Evolutionary conservation across 352 stramenopile species (phyloP).

Genomic region (Pythium dissotocum): DNA sequence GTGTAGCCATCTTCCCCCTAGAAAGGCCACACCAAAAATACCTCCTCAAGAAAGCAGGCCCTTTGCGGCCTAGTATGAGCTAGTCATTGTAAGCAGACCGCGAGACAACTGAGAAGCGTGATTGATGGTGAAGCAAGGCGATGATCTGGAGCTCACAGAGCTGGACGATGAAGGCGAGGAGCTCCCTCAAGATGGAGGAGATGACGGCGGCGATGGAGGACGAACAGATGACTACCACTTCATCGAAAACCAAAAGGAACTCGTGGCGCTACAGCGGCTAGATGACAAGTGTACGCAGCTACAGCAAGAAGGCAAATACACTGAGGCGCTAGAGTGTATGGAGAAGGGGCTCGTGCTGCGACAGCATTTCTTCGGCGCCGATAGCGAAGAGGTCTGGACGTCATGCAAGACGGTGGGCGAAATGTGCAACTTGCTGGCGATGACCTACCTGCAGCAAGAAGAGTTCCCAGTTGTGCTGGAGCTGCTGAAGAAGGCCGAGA

Average conservation of each 20-base stretch:
- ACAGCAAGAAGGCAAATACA: constrained; percentile 92
- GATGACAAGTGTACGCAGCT: constrained; percentile 90
- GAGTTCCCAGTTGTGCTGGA: constrained; percentile 92
- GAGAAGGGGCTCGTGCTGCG: constrained; percentile 91
- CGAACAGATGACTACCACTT: constrained; percentile 44
- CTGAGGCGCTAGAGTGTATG: constrained; percentile 93
- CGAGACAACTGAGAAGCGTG: not conserved
- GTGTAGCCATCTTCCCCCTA: not conserved
- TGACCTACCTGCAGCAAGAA: constrained; percentile 95
- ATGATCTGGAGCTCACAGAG: constrained; percentile 36
- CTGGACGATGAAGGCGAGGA: constrained; percentile 21
- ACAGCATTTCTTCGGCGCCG: constrained; percentile 93
- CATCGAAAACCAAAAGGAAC: constrained; percentile 79
- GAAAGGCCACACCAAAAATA: not conserved
- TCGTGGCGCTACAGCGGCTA: constrained; percentile 87
- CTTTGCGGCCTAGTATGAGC: not conserved
- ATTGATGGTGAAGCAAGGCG: constrained; percentile 11
- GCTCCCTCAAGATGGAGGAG: constrained; percentile 14
- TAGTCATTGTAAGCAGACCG: not conserved
- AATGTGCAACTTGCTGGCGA: constrained; percentile 95
- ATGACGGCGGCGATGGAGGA: constrained; percentile 6
- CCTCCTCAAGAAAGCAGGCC: not conserved
- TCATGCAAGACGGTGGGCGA: constrained; percentile 93
- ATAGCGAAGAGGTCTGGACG: constrained; percentile 88
- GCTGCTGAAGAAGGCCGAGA: constrained; percentile 94